Evolutionary conservation across 2,329 filamentous ascomycete genomes (phyloP).

Genomic region (Cercospora zeae-maydis): DNA sequence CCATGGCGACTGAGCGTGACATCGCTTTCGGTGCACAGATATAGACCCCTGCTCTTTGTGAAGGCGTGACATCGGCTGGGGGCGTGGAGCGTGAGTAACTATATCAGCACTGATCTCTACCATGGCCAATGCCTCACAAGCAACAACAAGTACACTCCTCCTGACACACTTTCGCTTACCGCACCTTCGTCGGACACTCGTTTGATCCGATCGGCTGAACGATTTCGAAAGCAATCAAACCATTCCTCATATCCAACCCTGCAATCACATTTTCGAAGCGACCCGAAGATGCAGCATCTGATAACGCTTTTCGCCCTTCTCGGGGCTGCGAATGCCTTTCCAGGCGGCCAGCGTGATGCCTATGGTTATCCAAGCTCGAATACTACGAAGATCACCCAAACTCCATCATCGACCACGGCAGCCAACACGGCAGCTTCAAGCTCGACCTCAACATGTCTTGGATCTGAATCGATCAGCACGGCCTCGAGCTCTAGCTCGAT

Average conservation of each 20-base stretch:
- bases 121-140: background rate
- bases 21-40: constrained; percentile 1
- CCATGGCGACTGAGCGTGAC: background rate
- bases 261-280: background rate
- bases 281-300: background rate
- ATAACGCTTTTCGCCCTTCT: background rate
- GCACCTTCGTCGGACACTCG: background rate
- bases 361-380: background rate
- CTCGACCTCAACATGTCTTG: background rate
- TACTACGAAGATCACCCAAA: background rate
- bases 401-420: background rate
- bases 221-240: background rate
- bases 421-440: background rate
- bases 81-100: background rate
- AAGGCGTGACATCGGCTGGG: background rate
- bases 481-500: background rate
- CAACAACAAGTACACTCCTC: background rate
- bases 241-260: background rate
- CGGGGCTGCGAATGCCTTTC: background rate
- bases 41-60: background rate
- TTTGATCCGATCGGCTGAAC: background rate
- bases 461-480: background rate
- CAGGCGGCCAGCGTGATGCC: background rate
- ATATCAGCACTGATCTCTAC: background rate
- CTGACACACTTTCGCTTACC: background rate